These are phyloP conservation scores for Rachicladosporium sp. DNA, from an alignment of 2,329 filamentous ascomycete genomes.

Conservation along the genomic window DNA sequence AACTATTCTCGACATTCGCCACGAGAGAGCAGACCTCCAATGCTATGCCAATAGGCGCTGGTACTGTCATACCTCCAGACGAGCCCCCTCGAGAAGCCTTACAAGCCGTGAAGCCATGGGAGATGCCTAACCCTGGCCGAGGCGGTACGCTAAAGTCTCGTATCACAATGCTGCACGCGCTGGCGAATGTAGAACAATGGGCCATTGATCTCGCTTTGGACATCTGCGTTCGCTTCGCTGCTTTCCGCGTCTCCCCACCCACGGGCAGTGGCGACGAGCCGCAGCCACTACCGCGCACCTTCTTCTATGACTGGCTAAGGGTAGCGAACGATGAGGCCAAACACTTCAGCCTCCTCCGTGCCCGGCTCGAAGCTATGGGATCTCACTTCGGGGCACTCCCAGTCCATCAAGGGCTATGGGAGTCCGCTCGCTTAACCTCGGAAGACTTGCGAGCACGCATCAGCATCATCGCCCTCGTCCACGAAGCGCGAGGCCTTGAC, in stretches of 20 bases:
- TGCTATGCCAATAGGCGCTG: slow-evolving; percentile 8
- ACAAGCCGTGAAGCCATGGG: slow-evolving; percentile 5
- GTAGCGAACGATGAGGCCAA: slow-evolving; percentile 10
- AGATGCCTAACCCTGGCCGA: slow-evolving; percentile 5
- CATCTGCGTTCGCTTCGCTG: slow-evolving; percentile 8
- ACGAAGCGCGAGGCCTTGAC: slow-evolving; percentile 8
- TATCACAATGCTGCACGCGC: slow-evolving; percentile 7
- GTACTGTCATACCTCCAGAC: slow-evolving; percentile 4
- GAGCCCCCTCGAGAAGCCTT: slow-evolving; percentile 5
- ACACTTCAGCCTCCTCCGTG: slow-evolving; percentile 7
- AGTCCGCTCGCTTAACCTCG: slow-evolving; percentile 6
- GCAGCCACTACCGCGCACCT: slow-evolving; percentile 6
- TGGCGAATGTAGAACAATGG: slow-evolving; percentile 10
- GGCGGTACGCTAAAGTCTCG: slow-evolving; percentile 8
- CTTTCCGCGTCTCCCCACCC: slow-evolving; percentile 3
- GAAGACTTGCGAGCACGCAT: slow-evolving; percentile 8
- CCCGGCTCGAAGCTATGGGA: slow-evolving; percentile 7
- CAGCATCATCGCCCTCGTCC: slow-evolving; percentile 8
- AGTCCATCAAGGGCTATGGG: slow-evolving; percentile 9
- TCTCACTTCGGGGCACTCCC: slow-evolving; percentile 7
- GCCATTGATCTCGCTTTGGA: slow-evolving; percentile 9
- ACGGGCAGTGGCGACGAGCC: neutral
- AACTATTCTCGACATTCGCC: slow-evolving; percentile 7
- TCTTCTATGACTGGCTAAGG: slow-evolving; percentile 10
- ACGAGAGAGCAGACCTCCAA: slow-evolving; percentile 5